These are phyloP conservation scores for Gentiana macrophylla DNA, from an alignment of 257 asterid species.

Conservation along the genomic window DNA sequence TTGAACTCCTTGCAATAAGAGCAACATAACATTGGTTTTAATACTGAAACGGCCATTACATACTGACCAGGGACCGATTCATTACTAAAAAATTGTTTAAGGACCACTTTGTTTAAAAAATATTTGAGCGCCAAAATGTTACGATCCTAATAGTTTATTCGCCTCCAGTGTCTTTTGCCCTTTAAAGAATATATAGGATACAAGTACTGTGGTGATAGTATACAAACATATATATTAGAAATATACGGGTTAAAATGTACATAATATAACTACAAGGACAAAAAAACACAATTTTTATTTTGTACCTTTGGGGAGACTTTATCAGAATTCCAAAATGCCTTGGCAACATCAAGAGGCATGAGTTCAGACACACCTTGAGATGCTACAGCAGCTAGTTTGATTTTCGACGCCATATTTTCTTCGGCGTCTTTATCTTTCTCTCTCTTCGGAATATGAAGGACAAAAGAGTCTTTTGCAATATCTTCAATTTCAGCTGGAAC, in stretches of 20 bases:
- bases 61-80: too few species aligned
- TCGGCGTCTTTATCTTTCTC: slow-evolving; percentile 37
- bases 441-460: slow-evolving; percentile 63
- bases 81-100: too few species aligned
- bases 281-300: slow-evolving; percentile 1
- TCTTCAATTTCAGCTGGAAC: slow-evolving; percentile 65
- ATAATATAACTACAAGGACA: not conserved
- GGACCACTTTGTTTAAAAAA: too few species aligned
- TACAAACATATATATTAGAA: too few species aligned
- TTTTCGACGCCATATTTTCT: slow-evolving; percentile 41
- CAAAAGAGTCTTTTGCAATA: slow-evolving; percentile 74
- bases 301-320: slow-evolving; percentile 74
- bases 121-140: too few species aligned
- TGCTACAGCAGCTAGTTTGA: slow-evolving; percentile 46
- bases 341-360: slow-evolving; percentile 95
- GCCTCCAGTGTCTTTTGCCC: too few species aligned
- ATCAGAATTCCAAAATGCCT: slow-evolving; percentile 65
- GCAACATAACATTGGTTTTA: too few species aligned
- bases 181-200: too few species aligned
- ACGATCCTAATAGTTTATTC: too few species aligned
- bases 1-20: too few species aligned
- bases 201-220: too few species aligned
- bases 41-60: too few species aligned
- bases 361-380: slow-evolving; percentile 72
- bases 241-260: not conserved